Evolutionary conservation across 768 basidiomycete genomes (phyloP).

Genomic region (Albatrellus ellisii): DNA sequence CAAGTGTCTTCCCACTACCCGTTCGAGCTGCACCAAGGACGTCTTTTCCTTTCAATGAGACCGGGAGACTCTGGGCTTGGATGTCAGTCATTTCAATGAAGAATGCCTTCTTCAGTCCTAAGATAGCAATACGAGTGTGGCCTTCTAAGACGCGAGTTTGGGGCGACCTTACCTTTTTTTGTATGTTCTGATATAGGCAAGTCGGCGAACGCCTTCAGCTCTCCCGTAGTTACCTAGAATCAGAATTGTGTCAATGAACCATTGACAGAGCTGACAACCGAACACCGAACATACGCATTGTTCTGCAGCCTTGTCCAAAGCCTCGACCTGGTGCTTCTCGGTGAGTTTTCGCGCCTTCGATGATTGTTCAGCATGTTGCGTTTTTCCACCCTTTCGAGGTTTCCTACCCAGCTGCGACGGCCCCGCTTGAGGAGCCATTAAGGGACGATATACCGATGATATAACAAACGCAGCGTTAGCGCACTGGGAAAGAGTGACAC

Average conservation of each 20-base stretch:
- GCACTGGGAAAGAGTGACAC: too few species aligned
- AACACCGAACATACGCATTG: conserved; percentile 9
- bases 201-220: conserved; percentile 9
- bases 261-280: not conserved
- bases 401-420: conserved; percentile 4
- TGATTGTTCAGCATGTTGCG: not conserved
- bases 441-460: too few species aligned
- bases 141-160: too few species aligned
- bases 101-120: conserved; percentile 78
- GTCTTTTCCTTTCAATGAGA: conserved; percentile 48
- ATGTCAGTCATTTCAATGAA: conserved; percentile 84
- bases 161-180: conserved; percentile 14
- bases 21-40: conserved; percentile 59
- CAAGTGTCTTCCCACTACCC: conserved; percentile 64
- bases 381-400: conserved; percentile 3
- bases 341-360: conserved; percentile 9
- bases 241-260: conserved; percentile 1
- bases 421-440: conserved; percentile 8
- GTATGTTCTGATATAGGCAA: conserved; percentile 12
- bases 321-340: conserved; percentile 11
- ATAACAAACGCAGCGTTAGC: too few species aligned
- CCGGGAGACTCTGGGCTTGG: conserved; percentile 45
- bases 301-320: conserved; percentile 7
- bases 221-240: conserved; percentile 4
- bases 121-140: not conserved